Conservation (phyloP, 208 protist species). For the Trypanosoma cruzi region DNA sequence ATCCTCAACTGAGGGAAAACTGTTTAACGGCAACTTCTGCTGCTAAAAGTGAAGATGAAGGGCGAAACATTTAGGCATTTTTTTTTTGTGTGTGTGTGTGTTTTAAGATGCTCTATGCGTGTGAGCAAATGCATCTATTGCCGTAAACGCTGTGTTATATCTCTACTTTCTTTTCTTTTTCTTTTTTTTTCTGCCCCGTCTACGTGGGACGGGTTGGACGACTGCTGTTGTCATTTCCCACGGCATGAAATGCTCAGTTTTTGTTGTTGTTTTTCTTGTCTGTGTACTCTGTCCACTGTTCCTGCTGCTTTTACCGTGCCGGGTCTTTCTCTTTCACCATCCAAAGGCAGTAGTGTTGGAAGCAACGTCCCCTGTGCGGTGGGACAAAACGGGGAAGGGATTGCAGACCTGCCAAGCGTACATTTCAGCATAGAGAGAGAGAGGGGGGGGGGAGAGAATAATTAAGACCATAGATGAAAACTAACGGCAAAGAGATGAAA, state of each 20-base stretch:
- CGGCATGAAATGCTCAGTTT: no score
- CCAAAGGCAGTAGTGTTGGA: no score
- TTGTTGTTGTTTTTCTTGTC: neutral
- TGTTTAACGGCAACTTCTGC: neutral
- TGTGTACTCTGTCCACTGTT: no score
- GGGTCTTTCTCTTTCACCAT: no score
- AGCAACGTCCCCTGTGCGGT: neutral
- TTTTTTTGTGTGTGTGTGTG: slow-evolving; percentile 1
- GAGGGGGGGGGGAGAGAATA: neutral
- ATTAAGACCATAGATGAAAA: slow-evolving; percentile 4
- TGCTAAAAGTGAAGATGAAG: slow-evolving; percentile 1
- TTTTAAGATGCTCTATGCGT: neutral
- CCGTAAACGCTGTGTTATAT: slow-evolving; percentile 19
- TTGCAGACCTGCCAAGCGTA: neutral
- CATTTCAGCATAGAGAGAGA: neutral
- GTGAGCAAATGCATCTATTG: neutral
- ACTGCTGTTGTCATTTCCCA: no score
- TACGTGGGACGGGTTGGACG: no score
- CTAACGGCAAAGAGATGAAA: slow-evolving; percentile 3
- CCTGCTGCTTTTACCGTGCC: no score
- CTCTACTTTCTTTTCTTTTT: slow-evolving; percentile 17
- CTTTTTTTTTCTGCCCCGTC: no score
- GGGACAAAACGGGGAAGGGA: neutral
- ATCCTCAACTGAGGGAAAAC: neutral
- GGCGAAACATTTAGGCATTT: neutral